Evolutionary conservation across 2,329 filamentous ascomycete species (phyloP), one percentile per base, ranked within the genome.

Genomic region (Sporothrix protearum): DNA sequence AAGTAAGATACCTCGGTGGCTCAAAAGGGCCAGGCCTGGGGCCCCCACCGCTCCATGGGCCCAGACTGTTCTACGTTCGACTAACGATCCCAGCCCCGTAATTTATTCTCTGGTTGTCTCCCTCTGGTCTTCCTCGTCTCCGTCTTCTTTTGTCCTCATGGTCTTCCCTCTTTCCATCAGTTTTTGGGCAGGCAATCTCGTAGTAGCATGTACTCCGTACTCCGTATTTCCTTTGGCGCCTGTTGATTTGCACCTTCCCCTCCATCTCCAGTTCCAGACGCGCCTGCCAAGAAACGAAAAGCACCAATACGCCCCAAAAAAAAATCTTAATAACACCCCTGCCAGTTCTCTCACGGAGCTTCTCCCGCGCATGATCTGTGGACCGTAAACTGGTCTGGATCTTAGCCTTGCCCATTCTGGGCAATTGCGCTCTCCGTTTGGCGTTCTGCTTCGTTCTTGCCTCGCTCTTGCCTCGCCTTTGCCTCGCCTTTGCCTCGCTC

Each of bases 31-130:
- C 55, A 36, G 55, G 55, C 55, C 55, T 36, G 36, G 55, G 16
- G 16, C 30, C 55, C 30, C 55, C 30, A 61, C 30, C 30, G 33
- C 19, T 19, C 63, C 63, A 3, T 49, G n/a, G 53, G 42, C 28
- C 68, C 42, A 70, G 69, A 64, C 69, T 49, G 33, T 70, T 61
- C 51, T 30, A 47, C 42, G 42, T 47, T 47, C 42, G 16, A 36
- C 53, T 30, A 16, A 25, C 22, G 51, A 19, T 57, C 36, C 30
- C 47, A 22, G 28, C 64, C 64, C 47, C 64, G 19, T 68, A 22
- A 57, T 28, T 69, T 19, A 22, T 22, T 45, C 55, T 69, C 16
- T 45, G 10, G 16, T 16, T 53, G 22, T 25, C 22, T 64, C 42
- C 28, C 25, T 57, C 7, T 28, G 36, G 30, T 53, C 28, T 67